Evolutionary conservation across 805 yeast species (phyloP), one percentile per base, ranked within the genome.

Genomic region (Kuraishia cidri): DNA sequence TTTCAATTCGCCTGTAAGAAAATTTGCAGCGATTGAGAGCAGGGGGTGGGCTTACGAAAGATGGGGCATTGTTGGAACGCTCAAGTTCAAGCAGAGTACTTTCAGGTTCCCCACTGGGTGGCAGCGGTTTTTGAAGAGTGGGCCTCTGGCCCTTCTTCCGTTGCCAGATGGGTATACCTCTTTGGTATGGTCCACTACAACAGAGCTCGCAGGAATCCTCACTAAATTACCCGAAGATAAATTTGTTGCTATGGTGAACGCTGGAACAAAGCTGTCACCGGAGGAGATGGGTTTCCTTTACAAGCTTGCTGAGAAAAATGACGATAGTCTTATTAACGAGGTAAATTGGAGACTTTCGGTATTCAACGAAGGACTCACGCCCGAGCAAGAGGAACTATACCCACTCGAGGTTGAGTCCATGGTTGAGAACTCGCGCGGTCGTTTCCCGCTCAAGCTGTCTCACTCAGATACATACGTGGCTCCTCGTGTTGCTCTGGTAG

Each of bases 111-210:
- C 73, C 6, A 64, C 78, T n/a, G 95, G 94, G 10, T 90, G 94
- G 87, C 98, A 92, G 60, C 64, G 97, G 41, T 92, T 92, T 47
- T 60, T 92, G 37, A 79, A 83, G 32, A 79, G 90, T 1, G 98
- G 98, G 2, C 97, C 98, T 1, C 59, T 92, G 41, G 98, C 97
- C 2, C 66, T 88, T 29, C 64, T 92, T 32, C 97, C 98, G 6
- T 58, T 92, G 45, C 94, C 96, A 2, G 83, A 74, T 34, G 79
- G 82, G 37, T 72, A 75, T 53, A 92, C 95, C n/a, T 81, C 95
- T 1, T 60, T 92, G 39, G 98, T 92, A 14, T 92, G 98, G 98
- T 76, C 94, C 3, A 77, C 87, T 8, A 75, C 88, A 1, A 82
- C 90, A 6, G 82, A 79, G 38, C 52, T 82, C 16, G 78, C 95